Base-by-base conservation (phyloP, 192 early-diverging fungal genomes). In the Podila clonocystis region DNA sequence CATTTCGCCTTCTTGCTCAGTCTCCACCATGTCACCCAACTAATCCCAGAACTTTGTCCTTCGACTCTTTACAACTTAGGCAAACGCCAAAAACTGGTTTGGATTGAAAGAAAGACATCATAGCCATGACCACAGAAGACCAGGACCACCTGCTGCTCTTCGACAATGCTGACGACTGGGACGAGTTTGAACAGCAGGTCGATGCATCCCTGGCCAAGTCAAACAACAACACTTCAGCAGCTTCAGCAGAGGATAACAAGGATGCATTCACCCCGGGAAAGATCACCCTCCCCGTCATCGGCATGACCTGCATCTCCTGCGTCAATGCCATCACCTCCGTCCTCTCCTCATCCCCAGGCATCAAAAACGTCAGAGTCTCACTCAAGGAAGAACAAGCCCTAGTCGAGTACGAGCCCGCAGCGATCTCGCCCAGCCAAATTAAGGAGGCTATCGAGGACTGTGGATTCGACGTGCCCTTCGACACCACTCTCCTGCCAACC, bases 381-480 rank as follows among this genome's bases (percentile, higher is more conserved):
- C 85, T 95, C 55, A 66, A 76, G 38, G 49, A 73, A 12, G 88
- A 89, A 12, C 70, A 72, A 30, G 94, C 89, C 19, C 65, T 59
- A 8, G 89, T 95, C 17, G 78, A 85, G 19, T 88, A 82, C 63
- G 86, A 94, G 58, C 71, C 87, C 1, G 36, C 62, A 2, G 34
- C 55, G 6, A 45, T 87, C 5, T 65, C 70, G 5, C 61, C 70
- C 0, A 58, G 63, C n/a, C 63, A 87, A 8, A 70, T 95, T 55
- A 77, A 89, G 5, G 83, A 85, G 29, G 83, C 83, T 9, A 94
- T 94, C 24, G 89, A 94, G 60, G 88, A 90, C 52, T 87, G 88
- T 63, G 94, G 94, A 12, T 95, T 93, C 74, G 92, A 93, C 33
- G 88, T 90, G 0, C 80, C 86, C n/a, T 52, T 76, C 29, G 62